Conservation (phyloP, 495 filamentous ascomycete genomes). For the Xylaria venustula region DNA sequence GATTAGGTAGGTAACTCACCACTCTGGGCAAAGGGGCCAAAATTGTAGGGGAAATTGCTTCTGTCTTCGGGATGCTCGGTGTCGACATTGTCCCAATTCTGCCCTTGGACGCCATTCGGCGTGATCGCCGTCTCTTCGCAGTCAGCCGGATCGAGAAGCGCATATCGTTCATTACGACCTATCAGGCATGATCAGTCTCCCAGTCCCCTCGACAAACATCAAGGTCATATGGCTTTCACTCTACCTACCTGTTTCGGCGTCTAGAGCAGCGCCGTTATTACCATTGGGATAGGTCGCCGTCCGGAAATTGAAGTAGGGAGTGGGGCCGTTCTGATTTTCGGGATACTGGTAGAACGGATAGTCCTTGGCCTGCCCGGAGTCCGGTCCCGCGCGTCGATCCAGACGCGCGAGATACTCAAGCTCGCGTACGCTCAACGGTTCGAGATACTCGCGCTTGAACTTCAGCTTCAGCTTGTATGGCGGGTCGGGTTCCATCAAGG, state of each 20-base stretch:
- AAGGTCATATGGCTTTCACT: no score
- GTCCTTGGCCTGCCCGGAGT: not conserved
- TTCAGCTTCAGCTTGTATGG: not conserved
- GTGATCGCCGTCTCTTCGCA: not conserved
- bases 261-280: not conserved
- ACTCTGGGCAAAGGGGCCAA: not conserved
- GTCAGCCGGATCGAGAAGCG: not conserved
- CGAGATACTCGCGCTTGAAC: not conserved
- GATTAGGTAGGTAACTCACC: not conserved
- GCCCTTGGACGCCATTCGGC: not conserved
- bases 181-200: no score
- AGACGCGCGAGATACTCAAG: not conserved
- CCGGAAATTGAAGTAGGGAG: not conserved
- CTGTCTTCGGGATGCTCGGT: not conserved
- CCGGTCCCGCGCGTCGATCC: no score
- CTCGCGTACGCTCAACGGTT: not conserved
- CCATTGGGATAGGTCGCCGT: not conserved
- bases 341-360: not conserved
- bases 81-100: not conserved
- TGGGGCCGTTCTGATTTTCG: not conserved
- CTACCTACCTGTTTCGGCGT: not conserved
- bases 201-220: no score
- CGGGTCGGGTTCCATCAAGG: not conserved
- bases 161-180: not conserved
- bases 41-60: not conserved